phyloP scores from a whole-genome alignment of 306 rosid species.

The Dryas alaskensis region DNA sequence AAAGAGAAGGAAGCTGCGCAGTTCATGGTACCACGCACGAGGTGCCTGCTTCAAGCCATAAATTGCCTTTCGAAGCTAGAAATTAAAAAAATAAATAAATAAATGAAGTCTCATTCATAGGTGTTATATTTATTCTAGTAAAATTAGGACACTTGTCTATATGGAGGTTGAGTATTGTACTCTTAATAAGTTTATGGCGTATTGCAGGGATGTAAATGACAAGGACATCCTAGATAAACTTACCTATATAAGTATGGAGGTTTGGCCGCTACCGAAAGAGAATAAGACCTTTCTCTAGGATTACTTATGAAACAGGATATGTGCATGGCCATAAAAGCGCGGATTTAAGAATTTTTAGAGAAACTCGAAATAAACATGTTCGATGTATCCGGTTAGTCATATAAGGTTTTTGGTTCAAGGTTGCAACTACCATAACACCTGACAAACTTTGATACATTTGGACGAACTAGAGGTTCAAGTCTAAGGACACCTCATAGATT shows the following conservation, averaged over 20 bases:
- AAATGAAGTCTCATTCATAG: neutral
- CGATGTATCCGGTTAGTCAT: no score
- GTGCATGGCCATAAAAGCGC: neutral
- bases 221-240: neutral
- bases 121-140: neutral
- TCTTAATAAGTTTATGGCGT: neutral
- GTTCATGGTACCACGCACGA: no score
- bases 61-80: no score
- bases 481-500: no score
- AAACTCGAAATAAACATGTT: no score
- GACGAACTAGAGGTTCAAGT: no score
- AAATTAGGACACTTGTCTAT: neutral
- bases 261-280: neutral
- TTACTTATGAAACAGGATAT: neutral
- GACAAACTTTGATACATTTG: no score
- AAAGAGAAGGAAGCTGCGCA: no score
- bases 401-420: no score
- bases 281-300: neutral
- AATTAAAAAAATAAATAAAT: no score
- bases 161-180: neutral
- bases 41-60: no score
- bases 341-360: neutral
- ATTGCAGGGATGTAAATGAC: neutral
- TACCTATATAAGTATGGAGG: slow-evolving; percentile 1
- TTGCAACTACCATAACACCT: no score